Base-by-base conservation (phyloP, 2,329 filamentous ascomycete species). In the Xylariales sp. region DNA sequence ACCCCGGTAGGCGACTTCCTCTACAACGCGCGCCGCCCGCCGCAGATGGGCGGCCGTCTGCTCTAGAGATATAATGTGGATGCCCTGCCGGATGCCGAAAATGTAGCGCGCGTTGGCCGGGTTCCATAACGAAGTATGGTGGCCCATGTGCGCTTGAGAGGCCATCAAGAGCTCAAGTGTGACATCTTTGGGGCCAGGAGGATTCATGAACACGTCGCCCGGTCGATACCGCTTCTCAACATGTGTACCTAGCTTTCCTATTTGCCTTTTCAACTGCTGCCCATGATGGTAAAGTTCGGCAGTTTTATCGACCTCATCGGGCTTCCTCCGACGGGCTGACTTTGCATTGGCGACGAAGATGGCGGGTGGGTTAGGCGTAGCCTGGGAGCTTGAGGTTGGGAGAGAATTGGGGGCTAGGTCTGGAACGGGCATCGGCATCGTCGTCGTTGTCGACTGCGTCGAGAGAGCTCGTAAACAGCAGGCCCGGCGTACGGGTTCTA, bases 51-150 rank as follows among this genome's bases (percentile, higher is more conserved):
- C 91, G 14, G 94, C 93, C 39, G 93, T 98, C 68, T 89, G 87
- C 78, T 99, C 96, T 3, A 98, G 89, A 9, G 91, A 92, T 80
- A 99, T 97, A 78, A 99, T 94, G 82, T 97, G 95, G 69, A 97
- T 90, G 16, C 92, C 93, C 73, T 96, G 88, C 52, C 96, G 87
- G 69, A 97, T 88, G 74, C 96, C 96, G 79, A 93, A 94, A 78
- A 99, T 98, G 82, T 98, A 98, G 73, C 92, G 89, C 71, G 94
- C 91, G 83, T 98, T 99, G 60, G 89, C 90, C 10, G 96, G 94
- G 81, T 99, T 97, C 96, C 96, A 99, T 57, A 94, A 86, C 69
- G 93, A 93, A 0, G 92, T 95, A 76, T 92, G 88, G 82, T 99
- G 96, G 70, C 96, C 96, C 80, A 98, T 89, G 81, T 97, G 94